Base-by-base conservation (phyloP, 2,329 filamentous ascomycete genomes). In the Atkinsonella hypoxylon region DNA sequence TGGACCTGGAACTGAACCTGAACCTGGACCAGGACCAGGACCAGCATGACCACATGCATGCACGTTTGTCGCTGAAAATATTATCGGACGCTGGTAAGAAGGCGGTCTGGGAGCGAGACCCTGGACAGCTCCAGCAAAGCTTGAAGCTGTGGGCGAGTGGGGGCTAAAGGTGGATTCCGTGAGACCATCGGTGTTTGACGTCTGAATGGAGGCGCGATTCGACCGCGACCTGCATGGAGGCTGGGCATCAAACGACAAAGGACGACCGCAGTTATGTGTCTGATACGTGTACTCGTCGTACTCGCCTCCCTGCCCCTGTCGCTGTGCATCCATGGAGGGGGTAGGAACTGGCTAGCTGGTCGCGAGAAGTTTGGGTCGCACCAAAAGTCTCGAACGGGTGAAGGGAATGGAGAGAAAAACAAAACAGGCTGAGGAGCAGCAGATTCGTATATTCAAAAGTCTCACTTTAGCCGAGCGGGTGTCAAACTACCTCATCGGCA, bases 101-200 rank as follows among this genome's bases (percentile, higher is more conserved):
- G 77, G 70, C 39, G 80, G 79, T 51, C 78, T 73, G 48, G 79
- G 78, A 57, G 78, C 74, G 54, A 82, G 70, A 26, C 77, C 78
- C 56, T 73, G 68, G 50, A 64, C 69, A 44, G 66, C 66, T 58
- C 64, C 69, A 43, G 66, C 66, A 58, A 78, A 76, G 59, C 65
- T 75, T 31, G 77, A 72, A 49, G 69, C 63, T 43, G 71, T 72
- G 41, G 79, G 78, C 36, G 79, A 81, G 55, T 69, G 73, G 44
- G 79, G 77, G 58, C 76, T 81, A 60, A 76, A 71, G 45, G 78
- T 81, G 47, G 78, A 78, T 53, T 81, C 75, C 57, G 78, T 78
- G 50, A 70, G 70, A 56, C 74, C 71, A 55, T 79, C 76, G 53
- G 76, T 77, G 59, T 65, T 69, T 59, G 71, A 67, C 50, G 78